phyloP scores from a whole-genome alignment of 1,284 basidiomycete species.

The Boletus albobrunnescens region DNA sequence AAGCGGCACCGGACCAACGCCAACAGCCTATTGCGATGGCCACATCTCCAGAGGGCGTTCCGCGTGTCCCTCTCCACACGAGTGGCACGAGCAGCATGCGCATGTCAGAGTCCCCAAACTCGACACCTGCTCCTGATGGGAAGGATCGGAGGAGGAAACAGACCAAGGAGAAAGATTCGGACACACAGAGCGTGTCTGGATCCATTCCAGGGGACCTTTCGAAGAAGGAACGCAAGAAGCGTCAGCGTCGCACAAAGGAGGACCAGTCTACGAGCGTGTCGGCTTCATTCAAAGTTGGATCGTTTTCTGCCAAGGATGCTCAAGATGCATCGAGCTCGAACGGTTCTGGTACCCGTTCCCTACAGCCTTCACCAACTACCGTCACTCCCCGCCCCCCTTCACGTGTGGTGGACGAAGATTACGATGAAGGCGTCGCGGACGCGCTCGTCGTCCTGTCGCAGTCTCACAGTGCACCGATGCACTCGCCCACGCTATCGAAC shows the following conservation, averaged over 20 bases:
- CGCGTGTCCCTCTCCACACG: conserved; percentile 31
- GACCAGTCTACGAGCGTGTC: conserved; percentile 32
- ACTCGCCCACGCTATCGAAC: conserved; percentile 51
- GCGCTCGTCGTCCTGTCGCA: conserved; percentile 58
- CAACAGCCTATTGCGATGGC: conserved; percentile 23
- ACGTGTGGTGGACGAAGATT: conserved; percentile 74
- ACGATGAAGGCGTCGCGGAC: conserved; percentile 74
- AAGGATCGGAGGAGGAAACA: conserved; percentile 32
- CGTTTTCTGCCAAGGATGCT: conserved; percentile 41
- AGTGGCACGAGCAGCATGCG: conserved; percentile 23
- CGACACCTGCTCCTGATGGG: conserved; percentile 30
- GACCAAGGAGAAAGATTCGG: conserved; percentile 40
- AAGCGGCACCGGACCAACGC: conserved; percentile 24
- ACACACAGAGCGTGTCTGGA: conserved; percentile 34
- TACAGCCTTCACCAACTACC: conserved; percentile 66
- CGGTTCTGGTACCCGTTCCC: conserved; percentile 54
- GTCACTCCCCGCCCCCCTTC: conserved; percentile 55
- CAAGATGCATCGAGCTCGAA: conserved; percentile 61
- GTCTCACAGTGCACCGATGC: conserved; percentile 33
- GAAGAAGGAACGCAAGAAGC: conserved; percentile 44
- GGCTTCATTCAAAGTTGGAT: conserved; percentile 38
- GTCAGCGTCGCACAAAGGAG: conserved; percentile 36
- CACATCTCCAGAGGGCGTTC: conserved; percentile 32
- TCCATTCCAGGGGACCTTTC: conserved; percentile 28
- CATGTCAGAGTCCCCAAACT: conserved; percentile 42